These are phyloP conservation scores for Aciculosporium take DNA, from an alignment of 2,329 filamentous ascomycete species.

Conservation along the genomic window DNA sequence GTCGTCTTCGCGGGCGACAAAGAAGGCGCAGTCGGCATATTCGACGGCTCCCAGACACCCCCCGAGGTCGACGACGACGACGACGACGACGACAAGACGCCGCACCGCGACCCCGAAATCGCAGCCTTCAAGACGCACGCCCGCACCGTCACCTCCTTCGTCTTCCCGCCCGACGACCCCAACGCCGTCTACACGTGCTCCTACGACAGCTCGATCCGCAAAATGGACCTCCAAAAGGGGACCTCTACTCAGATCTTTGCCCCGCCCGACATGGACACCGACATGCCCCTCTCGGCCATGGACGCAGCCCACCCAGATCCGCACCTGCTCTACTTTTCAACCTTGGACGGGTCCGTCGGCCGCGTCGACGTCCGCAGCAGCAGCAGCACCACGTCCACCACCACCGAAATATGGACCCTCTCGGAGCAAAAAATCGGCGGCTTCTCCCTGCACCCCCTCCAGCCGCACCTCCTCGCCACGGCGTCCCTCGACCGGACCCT, in stretches of 20 bases:
- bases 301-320: constrained; percentile 61
- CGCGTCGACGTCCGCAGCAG: constrained; percentile 61
- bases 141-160: constrained; percentile 73
- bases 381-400: constrained; percentile 32
- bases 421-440: constrained; percentile 93
- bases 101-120: constrained; percentile 57
- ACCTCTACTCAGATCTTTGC: constrained; percentile 71
- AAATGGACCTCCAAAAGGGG: constrained; percentile 69
- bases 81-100: constrained; percentile 51
- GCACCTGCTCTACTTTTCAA: constrained; percentile 73
- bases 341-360: constrained; percentile 66
- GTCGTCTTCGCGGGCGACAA: constrained; percentile 92
- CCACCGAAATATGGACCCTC: constrained; percentile 55
- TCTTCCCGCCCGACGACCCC: constrained; percentile 57
- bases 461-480: constrained; percentile 74
- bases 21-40: constrained; percentile 76
- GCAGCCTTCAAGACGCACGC: constrained; percentile 83
- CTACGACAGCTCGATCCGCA: constrained; percentile 85
- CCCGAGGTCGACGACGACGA: constrained; percentile 44
- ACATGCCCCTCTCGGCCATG: constrained; percentile 70
- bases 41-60: constrained; percentile 66
- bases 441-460: constrained; percentile 67
- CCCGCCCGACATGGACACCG: constrained; percentile 51
- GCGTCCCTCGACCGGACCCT: constrained; percentile 80
- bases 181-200: constrained; percentile 73